Evolutionary conservation across 768 basidiomycete genomes (phyloP), one percentile per base, ranked within the genome.

Genomic region (Panaeolus papilionaceus): DNA sequence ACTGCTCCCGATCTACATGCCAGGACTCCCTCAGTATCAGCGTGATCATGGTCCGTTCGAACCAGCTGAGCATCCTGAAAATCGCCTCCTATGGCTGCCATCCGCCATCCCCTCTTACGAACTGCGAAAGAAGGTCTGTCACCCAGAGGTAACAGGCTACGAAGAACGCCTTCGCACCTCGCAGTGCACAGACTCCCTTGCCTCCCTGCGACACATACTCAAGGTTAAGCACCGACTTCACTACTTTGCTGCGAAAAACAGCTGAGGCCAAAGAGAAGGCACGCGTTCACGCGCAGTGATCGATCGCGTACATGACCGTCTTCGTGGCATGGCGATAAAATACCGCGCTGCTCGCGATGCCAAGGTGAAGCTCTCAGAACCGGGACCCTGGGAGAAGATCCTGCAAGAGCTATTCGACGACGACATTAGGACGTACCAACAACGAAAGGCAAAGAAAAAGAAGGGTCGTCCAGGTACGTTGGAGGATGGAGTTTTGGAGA

Each of bases 171-270:
- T 67, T 10, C 26, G 47, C 3, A 38, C 16, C 28, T 64, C 40
- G 11, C 40, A 45, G 10, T 47, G 71, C 61, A 16, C n/a, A 12
- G 69, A 70, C 58, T 18, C 71, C 11, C 62, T 72, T 0, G 44
- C 66, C 2, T 38, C 7, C 16, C 20, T 72, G 0, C 61, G 69
- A 1, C 42, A 66, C 7, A 38, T 68, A 16, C 66, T 72, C 8
- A 63, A 63, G 23, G 54, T 71, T 40, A 71, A 71, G 33, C 40
- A 23, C 3, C 67, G 64, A 1, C 61, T 72, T 26, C 47, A 67
- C 4, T 5, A 65, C 16, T 72, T 72, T 67, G 68, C 68, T n/a
- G 68, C 68, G n/a, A 65, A 67, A 49, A 72, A 72, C 45, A 18
- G 68, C 3, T 40, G 68, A 1, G 69, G 71, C 0, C 71, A 72